Base-by-base conservation (phyloP, 192 early-diverging fungal species). In the Coemansia sp. region DNA sequence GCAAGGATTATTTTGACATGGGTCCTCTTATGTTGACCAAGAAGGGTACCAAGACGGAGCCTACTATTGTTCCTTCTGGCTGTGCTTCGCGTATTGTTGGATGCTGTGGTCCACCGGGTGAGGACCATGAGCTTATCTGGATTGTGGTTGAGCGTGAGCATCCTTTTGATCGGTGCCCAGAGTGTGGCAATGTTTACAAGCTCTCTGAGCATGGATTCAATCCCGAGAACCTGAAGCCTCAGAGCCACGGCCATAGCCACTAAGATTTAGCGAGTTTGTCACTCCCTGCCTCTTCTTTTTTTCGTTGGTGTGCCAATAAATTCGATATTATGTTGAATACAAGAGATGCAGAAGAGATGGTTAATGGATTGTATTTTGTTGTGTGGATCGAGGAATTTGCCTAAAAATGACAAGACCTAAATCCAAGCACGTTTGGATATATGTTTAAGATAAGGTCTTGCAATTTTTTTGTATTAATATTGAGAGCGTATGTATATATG, bases 101-200 rank as follows among this genome's bases (percentile, higher is more conserved):
- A 24, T 99, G 96, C 86, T 64, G 76, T 87, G 96, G 96, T 48
- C 92, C 84, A 70, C 92, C 94, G 27, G 90, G 81, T 52, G 96
- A 99, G 69, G 83, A 86, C 45, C 96, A 99, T 66, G 91, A 95
- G 55, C 67, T 84, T 46, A 73, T 91, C 69, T 99, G 93, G 93
- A 79, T 99, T 57, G 80, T 84, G 39, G 78, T 99, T 45, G 85
- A 91, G 71, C 85, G 78, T 39, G 30, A 58, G 41, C 82, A 86
- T 57, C 85, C 84, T 33, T 80, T 90, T 56, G 89, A 96, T 64
- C 88, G 94, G 60, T 98, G 95, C 85, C 89, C 88, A 27, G 86
- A 95, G 78, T 98, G 95, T 68, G 95, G 95, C 62, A 81, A 78
- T 61, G 84, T 79, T 41, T 90, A 67, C 76, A 85, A 87, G 69